Base-by-base conservation (phyloP, 2,329 filamentous ascomycete species). In the Hymenoscyphus albidus region DNA sequence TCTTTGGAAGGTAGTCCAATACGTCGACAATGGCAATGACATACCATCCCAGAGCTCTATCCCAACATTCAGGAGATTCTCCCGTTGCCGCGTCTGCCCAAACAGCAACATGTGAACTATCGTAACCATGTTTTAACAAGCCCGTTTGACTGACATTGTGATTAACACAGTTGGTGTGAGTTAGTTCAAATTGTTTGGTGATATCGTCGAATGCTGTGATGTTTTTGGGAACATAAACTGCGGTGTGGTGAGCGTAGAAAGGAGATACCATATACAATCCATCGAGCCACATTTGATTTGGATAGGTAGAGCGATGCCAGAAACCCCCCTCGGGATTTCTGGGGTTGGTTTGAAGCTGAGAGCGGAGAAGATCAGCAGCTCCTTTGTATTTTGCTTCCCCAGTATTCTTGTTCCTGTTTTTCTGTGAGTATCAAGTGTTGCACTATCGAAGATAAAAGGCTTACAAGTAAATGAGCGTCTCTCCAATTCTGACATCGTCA, bases 241-340 rank as follows among this genome's bases (percentile, higher is more conserved):
- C 44, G 42, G 71, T 72, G 65, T 70, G 71, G 44, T 72, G 67
- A 16, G 73, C 70, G 54, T 75, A 75, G 62, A 75, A 75, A 6
- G 71, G 69, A 7, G 67, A 63, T 0, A 79, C 78, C 81, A 83
- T 83, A 73, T 77, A 83, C 27, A 82, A 81, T 1, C 84, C 84
- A 48, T 62, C 61, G 9, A 51, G 44, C 44, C 44, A 51, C 44
- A 51, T 51, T 1, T 51, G 44, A 12, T 51, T 51, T 22, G 44
- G 44, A 18, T 51, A 51, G 10, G 80, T 74, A 16, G 77, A 72
- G 0, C 80, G 76, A 68, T 85, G 83, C 82, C 82, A 85, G 76
- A 85, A 82, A 1, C 83, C 83, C 10, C 83, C 83, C 0, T 76
- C 71, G 0, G 79, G 72, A 0, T 80, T 85, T 10, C 83, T 77